Evolutionary conservation across 257 asterid genomes (phyloP).

Genomic region (Thymus quinquecostatus): DNA sequence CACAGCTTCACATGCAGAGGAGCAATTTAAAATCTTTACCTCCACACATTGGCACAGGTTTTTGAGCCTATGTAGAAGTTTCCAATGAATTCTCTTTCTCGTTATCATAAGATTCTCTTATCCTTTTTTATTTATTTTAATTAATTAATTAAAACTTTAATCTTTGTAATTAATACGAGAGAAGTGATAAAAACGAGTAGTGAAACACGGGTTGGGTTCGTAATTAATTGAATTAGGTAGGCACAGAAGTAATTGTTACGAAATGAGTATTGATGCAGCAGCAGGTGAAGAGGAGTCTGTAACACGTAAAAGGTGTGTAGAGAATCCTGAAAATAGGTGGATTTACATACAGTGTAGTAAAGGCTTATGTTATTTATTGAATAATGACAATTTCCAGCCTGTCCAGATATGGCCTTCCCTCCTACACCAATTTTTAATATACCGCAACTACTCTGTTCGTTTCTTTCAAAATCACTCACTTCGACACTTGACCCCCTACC

Average conservation of each 20-base stretch:
- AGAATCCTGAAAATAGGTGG: not conserved
- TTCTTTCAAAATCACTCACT: no score
- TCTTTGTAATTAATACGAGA: no score
- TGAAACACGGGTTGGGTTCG: no score
- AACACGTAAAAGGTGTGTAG: not conserved
- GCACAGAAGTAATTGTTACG: no score
- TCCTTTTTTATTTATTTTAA: no score
- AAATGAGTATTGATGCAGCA: no score
- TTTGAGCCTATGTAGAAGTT: not conserved
- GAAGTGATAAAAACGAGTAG: no score
- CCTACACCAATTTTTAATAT: not conserved
- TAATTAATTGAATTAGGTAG: no score
- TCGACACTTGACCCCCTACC: no score
- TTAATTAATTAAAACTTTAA: not conserved
- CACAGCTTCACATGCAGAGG: not conserved
- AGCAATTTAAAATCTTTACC: not conserved
- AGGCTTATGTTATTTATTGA: not conserved
- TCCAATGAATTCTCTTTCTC: not conserved
- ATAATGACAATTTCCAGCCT: constrained; percentile 6
- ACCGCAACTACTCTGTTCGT: no score
- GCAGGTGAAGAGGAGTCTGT: not conserved
- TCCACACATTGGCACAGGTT: not conserved
- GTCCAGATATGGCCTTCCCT: not conserved
- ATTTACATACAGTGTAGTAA: not conserved
- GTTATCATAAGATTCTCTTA: constrained; percentile 1